Base-by-base conservation (phyloP, 192 early-diverging fungal species). In the Backusella sp. region DNA sequence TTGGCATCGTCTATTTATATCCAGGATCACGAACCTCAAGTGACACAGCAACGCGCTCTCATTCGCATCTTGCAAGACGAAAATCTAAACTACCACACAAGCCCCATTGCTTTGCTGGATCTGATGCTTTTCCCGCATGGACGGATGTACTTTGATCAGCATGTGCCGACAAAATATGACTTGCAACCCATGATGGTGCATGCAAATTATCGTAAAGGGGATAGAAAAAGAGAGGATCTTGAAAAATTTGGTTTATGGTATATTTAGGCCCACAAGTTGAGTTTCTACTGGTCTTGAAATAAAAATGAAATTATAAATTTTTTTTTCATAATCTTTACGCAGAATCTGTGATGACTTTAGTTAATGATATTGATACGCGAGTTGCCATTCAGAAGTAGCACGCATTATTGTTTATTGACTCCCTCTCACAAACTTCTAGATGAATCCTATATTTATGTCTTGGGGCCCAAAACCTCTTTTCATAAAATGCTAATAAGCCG, bases 171-270 rank as follows among this genome's bases (percentile, higher is more conserved):
- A 12, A 77, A 69, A 23, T 77, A 72, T 49, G 73, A 34, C 0
- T 52, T 83, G 26, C 37, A 76, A 0, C 82, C 82, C 3, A 80
- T 80, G 76, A 83, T 83, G 1, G 76, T 83, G 0, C 82, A 83
- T 72, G 82, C 78, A 14, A 83, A 83, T 77, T 83, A 77, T 28
- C 68, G 78, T 42, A 62, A 65, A 32, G 82, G 82, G 0, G 73
- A 75, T 11, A 59, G 73, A 8, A 83, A 83, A 42, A 72, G 66
- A 66, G 56, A 76, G 14, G 53, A 73, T 23, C 37, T 83, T 35
- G n/a, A 80, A 65, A 46, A 77, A 35, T 79, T 79, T 66, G 76
- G 73, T 28, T 76, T 83, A 32, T 83, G 82, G 82, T 83, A 83
- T 59, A 70, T 83, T 56, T 71, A 71, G 15, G 9, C 52, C 56